Base-by-base conservation (phyloP, 2,329 filamentous ascomycete species). In the Diaporthe helianthi region DNA sequence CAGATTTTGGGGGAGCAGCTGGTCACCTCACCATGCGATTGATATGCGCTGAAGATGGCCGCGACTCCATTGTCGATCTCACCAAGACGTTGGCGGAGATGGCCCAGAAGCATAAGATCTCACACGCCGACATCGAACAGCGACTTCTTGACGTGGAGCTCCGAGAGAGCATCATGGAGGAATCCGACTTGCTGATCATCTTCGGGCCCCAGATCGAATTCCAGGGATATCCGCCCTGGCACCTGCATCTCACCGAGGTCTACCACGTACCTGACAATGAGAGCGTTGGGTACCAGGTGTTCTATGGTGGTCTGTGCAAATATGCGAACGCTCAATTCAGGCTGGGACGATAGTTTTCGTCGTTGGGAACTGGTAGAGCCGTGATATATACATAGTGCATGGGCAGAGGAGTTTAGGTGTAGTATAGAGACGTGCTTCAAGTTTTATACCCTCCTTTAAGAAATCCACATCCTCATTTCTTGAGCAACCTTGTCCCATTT, bases 141-240 rank as follows among this genome's bases (percentile, higher is more conserved):
- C 93, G 98, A 72, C 83, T 99, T 63, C 90, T 99, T 65, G 94
- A 98, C 76, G 92, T 93, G 5, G 96, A 99, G 80, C 86, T 99
- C 63, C 92, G 83, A 17, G 88, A 90, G 76, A 88, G 86, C 64
- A 90, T 97, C 71, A 96, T 97, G 86, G 86, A 88, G 12, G 95
- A 99, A 80, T 96, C 96, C 2, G 94, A 98, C 78, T 84, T 99
- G 17, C 83, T 99, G 69, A 87, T 99, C 67, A 83, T 97, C 10
- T 99, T 99, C 78, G 90, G 92, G 1, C 93, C 94, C 4, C 89
- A 90, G 61, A 89, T 98, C 66, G 90, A 94, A 78, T 82, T 99
- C 53, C 90, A 93, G 66, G 94, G 96, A 12, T 99, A 98, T 78
- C 96, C 96, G 12, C 96, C 96, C 1, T 99, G 96, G 96, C 96